Base-by-base conservation (phyloP, 2,329 filamentous ascomycete genomes). In the Colletotrichum sp. region DNA sequence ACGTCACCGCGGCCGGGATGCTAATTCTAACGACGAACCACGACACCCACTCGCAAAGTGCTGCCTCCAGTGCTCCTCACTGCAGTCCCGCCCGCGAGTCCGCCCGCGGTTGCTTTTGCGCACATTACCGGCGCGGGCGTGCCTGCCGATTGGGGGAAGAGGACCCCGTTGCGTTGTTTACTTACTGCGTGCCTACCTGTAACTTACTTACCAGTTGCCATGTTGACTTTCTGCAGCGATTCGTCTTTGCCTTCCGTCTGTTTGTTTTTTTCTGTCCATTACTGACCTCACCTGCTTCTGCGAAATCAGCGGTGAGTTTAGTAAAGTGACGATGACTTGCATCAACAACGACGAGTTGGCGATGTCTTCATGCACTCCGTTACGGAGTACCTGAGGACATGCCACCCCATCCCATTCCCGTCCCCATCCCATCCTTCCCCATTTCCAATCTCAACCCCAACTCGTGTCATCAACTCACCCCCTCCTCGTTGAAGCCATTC, bases 21-120 rank as follows among this genome's bases (percentile, higher is more conserved):
- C 31, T 59, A 72, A 69, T 74, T 73, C 72, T 59, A 62, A 74
- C 72, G 72, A 73, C 72, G 68, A 72, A 74, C 72, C 57, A 64
- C 57, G 18, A 58, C 68, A 66, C 21, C 61, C 54, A 70, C 54
- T 58, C 21, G 33, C 58, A 24, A 5, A 31, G 21, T 34, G 29
- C 33, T 15, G 15, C 54, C 38, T 68, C 24, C 36, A 36, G 27
- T 54, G 54, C 27, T 57, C 21, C 51, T 24, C 21, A 29, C 21
- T 57, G 24, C 24, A 27, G 24, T 27, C 21, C 21, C 21, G 54
- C 16, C 27, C 27, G n/a, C 8, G 13, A 57, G 27, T 57, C 54
- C 29, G 54, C 64, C 55, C 36, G 43, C 13, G 43, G 43, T 51
- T 51, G 43, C 43, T 51, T 51, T 51, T 51, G 43, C 66, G 36